Evolutionary conservation across 192 early-diverging fungal species (phyloP).

Genomic region (Coemansia sp.): DNA sequence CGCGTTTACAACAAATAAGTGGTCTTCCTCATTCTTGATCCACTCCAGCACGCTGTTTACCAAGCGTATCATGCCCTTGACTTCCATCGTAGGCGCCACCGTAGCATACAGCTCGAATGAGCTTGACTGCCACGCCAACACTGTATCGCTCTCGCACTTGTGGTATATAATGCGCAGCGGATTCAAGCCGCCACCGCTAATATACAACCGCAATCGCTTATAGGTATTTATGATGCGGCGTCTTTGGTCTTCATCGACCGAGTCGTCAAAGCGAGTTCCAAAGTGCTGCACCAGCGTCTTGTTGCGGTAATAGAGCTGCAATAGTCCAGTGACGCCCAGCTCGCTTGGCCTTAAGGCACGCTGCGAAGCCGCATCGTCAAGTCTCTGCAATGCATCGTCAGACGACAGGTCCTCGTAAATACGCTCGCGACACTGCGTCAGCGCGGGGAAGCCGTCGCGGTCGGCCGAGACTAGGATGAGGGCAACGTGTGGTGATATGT

Average conservation of each 20-base stretch:
- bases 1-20: constrained; percentile 73
- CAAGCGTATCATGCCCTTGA: constrained; percentile 65
- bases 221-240: constrained; percentile 64
- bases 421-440: constrained; percentile 68
- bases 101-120: constrained; percentile 79
- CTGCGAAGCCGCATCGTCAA: constrained; percentile 59
- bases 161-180: constrained; percentile 46
- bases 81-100: constrained; percentile 65
- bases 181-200: constrained; percentile 31
- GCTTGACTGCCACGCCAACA: constrained; percentile 59
- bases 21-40: constrained; percentile 78
- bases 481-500: constrained; percentile 73
- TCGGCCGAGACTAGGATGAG: constrained; percentile 78
- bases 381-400: constrained; percentile 51
- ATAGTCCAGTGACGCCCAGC: constrained; percentile 29
- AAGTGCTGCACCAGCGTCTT: constrained; percentile 53
- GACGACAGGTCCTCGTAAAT: constrained; percentile 58
- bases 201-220: constrained; percentile 57
- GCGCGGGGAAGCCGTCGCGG: constrained; percentile 82
- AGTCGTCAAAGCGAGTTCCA: constrained; percentile 42
- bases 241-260: constrained; percentile 25
- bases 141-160: constrained; percentile 19
- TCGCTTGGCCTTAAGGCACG: constrained; percentile 50
- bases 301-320: constrained; percentile 51
- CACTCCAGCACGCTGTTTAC: constrained; percentile 75